phyloP scores from a whole-genome alignment of 306 rosid genomes.

The Dalbergia cochinchinensis region DNA sequence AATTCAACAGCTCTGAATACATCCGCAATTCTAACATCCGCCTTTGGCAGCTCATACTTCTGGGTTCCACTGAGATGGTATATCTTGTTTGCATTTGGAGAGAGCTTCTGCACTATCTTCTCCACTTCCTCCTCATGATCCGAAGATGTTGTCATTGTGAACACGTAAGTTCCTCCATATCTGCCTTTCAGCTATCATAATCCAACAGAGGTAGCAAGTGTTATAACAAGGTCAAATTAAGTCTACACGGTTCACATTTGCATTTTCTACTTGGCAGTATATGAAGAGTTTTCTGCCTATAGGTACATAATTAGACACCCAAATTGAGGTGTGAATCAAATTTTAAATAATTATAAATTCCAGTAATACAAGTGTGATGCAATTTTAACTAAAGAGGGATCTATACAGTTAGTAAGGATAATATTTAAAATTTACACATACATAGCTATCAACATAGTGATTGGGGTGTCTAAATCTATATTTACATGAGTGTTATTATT shows the following conservation, averaged over 20 bases:
- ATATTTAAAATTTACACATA: no score
- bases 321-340: no score
- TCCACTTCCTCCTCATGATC: slow-evolving; percentile 76
- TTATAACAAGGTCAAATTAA: neutral
- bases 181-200: slow-evolving; percentile 79
- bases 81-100: slow-evolving; percentile 73
- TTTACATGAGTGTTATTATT: no score
- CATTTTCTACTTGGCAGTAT: slow-evolving; percentile 18
- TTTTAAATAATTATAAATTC: no score
- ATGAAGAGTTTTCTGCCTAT: neutral
- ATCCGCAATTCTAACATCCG: slow-evolving; percentile 70
- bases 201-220: slow-evolving; percentile 29
- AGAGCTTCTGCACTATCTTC: slow-evolving; percentile 63
- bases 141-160: slow-evolving; percentile 85
- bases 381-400: no score
- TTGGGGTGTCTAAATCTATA: no score
- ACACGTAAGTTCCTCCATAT: slow-evolving; percentile 90
- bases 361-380: no score
- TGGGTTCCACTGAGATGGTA: slow-evolving; percentile 89
- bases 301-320: no score
- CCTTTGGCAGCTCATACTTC: slow-evolving; percentile 90
- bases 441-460: no score
- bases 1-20: slow-evolving; percentile 78
- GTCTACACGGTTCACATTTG: slow-evolving; percentile 10
- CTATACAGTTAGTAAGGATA: no score